A percentile compares a stretch with the other conserved stretches of the same genome.
These are phyloP conservation scores for Leccinum aurantiacum DNA, from an alignment of 768 basidiomycete genomes.

Conservation along the genomic window DNA sequence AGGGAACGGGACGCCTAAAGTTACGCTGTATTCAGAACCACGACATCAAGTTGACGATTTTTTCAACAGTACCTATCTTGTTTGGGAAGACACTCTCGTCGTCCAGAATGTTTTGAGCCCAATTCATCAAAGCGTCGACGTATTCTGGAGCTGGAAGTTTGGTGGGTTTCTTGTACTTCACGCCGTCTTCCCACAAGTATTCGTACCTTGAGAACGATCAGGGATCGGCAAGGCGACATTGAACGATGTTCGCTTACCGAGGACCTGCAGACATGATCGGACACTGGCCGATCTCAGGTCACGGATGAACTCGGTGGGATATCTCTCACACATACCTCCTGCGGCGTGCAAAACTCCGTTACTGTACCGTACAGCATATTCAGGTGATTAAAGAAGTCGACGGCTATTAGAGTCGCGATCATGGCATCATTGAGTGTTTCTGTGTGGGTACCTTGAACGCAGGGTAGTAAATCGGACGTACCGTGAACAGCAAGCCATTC, in stretches of 20 bases:
- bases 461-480: constrained; percentile 36
- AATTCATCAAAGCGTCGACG: constrained; percentile 98
- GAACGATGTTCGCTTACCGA: constrained; percentile 49
- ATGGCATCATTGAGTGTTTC: constrained; percentile 1
- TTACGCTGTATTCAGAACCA: constrained; percentile 4
- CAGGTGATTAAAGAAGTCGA: constrained; percentile 99
- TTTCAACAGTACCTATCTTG: constrained; percentile 69
- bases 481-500: constrained; percentile 99
- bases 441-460: not conserved
- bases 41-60: not conserved
- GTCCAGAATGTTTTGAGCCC: constrained; percentile 91
- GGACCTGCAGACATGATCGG: constrained; percentile 97
- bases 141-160: constrained; percentile 95
- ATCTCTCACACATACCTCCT: constrained; percentile 61
- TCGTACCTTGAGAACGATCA: constrained; percentile 64
- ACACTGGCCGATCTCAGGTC: constrained; percentile 49
- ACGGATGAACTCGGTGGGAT: constrained; percentile 3
- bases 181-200: constrained; percentile 92
- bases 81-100: constrained; percentile 93
- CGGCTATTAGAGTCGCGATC: constrained; percentile 53
- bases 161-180: constrained; percentile 84
- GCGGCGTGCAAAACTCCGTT: constrained; percentile 94
- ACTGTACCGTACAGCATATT: constrained; percentile 99
- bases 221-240: not conserved
- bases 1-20: constrained; percentile 83